Evolutionary conservation across 2,329 filamentous ascomycete genomes (phyloP).

Genomic region (Rutstroemia sp.): DNA sequence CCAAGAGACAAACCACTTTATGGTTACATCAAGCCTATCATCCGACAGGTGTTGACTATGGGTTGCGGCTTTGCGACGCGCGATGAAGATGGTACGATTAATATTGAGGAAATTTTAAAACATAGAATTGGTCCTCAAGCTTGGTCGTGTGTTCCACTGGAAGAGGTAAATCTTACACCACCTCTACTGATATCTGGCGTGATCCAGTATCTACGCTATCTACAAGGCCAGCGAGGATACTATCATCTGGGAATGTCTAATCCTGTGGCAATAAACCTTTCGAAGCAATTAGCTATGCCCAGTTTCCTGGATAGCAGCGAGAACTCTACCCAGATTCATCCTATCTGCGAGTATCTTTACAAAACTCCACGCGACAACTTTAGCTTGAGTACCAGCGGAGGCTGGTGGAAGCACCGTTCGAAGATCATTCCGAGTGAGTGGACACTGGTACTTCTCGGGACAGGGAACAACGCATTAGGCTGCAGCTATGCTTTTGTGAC

Average conservation of each 20-base stretch:
- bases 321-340: background rate
- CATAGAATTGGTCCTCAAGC: background rate
- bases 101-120: background rate
- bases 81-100: background rate
- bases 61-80: background rate
- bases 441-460: background rate
- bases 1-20: background rate
- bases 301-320: background rate
- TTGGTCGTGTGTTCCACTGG: background rate
- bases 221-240: background rate
- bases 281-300: background rate
- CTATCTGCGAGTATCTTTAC: background rate
- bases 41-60: background rate
- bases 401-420: background rate
- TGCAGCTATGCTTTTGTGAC: slow-evolving; percentile 1
- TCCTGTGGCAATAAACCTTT: background rate
- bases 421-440: slow-evolving; percentile 1
- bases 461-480: background rate
- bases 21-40: background rate
- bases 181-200: background rate
- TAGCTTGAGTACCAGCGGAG: background rate
- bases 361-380: background rate
- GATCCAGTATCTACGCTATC: background rate
- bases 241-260: background rate
- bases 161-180: background rate